Conservation (phyloP, 2,329 filamentous ascomycete species). For the Pleomassaria siparia region DNA sequence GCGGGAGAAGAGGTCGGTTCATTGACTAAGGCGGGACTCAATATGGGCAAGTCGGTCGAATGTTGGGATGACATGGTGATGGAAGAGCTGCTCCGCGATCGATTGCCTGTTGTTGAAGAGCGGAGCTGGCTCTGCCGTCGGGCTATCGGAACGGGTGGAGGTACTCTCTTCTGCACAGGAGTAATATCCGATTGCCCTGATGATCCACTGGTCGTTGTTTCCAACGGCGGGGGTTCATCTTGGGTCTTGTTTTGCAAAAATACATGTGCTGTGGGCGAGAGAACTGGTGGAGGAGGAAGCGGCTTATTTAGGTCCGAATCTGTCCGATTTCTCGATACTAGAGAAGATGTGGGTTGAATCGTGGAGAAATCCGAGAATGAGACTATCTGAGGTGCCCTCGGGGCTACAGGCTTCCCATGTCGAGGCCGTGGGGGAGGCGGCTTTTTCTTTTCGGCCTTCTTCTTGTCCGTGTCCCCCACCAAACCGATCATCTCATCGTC, state of each 20-base stretch:
- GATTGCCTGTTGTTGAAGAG: conserved; percentile 23
- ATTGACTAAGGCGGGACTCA: conserved; percentile 16
- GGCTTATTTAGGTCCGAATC: conserved; percentile 63
- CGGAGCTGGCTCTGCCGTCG: conserved; percentile 41
- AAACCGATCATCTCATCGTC: conserved; percentile 46
- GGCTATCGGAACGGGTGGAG: conserved; percentile 39
- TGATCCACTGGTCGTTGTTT: conserved; percentile 16
- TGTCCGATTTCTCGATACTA: conserved; percentile 26
- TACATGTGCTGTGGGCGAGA: conserved; percentile 21
- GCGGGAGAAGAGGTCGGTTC: conserved; percentile 18
- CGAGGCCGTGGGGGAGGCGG: conserved; percentile 68
- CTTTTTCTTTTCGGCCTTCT: conserved; percentile 62
- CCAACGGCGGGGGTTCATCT: conserved; percentile 14
- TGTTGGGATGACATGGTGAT: conserved; percentile 41
- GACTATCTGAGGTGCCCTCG: conserved; percentile 44
- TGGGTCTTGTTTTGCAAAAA: conserved; percentile 24
- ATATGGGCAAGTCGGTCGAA: conserved; percentile 26
- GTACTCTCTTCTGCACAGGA: conserved; percentile 31
- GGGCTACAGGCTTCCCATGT: conserved; percentile 73
- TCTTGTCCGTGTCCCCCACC: conserved; percentile 30
- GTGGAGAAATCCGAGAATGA: conserved; percentile 37
- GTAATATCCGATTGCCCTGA: conserved; percentile 22
- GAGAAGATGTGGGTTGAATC: conserved; percentile 23
- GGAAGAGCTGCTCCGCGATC: conserved; percentile 40
- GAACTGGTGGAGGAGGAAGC: conserved; percentile 54